Percentiles rank a stretch among this genome's conserved stretches.
phyloP scores from a whole-genome alignment of 2,329 filamentous ascomycete species.

The Aspergillus cejpii region DNA sequence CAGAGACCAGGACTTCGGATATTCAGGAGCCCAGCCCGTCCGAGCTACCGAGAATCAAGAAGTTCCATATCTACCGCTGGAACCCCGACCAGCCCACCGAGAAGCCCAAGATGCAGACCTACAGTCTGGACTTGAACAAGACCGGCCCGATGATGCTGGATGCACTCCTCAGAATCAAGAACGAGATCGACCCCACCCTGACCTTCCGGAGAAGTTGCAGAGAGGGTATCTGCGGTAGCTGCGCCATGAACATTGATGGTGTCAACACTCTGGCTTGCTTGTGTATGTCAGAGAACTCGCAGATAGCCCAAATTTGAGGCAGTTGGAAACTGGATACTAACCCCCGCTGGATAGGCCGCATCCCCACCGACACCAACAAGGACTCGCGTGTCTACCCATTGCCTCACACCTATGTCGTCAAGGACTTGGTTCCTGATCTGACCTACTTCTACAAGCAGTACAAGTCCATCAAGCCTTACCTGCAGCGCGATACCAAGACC shows the following conservation, averaged over 20 bases:
- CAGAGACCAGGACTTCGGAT: constrained; percentile 53
- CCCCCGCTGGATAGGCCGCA: constrained; percentile 61
- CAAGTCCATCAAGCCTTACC: constrained; percentile 98
- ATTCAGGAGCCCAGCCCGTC: constrained; percentile 55
- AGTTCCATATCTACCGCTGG: constrained; percentile 98
- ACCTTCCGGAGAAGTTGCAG: constrained; percentile 94
- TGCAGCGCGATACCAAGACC: constrained; percentile 79
- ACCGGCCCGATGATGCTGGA: constrained; percentile 98
- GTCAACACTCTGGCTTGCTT: constrained; percentile 96
- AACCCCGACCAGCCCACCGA: constrained; percentile 85
- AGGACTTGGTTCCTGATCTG: constrained; percentile 95
- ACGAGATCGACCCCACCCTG: constrained; percentile 92
- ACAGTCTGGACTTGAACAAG: constrained; percentile 95
- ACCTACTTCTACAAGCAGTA: constrained; percentile 99
- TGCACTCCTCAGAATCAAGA: constrained; percentile 96
- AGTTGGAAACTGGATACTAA: constrained; percentile 6
- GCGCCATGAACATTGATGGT: constrained; percentile 99
- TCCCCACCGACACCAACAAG: constrained; percentile 70
- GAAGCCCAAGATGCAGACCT: constrained; percentile 94
- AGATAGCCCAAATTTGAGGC: constrained; percentile 1
- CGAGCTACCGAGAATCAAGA: constrained; percentile 65
- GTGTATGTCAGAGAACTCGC: constrained; percentile 65
- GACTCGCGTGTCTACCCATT: constrained; percentile 95
- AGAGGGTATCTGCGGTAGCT: constrained; percentile 97
- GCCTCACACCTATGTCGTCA: constrained; percentile 97